phyloP scores from a whole-genome alignment of 306 rosid species.

The Hippophae gyantsensis region DNA sequence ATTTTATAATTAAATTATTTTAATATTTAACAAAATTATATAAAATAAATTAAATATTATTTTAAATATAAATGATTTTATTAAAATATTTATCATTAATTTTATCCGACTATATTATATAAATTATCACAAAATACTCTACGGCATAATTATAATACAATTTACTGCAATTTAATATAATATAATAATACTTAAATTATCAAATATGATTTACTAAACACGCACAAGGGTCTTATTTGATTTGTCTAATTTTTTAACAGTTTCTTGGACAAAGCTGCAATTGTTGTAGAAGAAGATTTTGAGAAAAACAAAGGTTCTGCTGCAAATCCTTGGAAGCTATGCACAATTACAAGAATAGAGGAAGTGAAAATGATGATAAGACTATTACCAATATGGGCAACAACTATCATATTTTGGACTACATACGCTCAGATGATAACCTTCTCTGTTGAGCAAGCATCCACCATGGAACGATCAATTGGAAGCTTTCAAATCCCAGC shows the following conservation, averaged over 20 bases:
- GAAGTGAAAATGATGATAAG: conserved; percentile 88
- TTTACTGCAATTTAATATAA: too few species aligned
- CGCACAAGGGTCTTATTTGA: background rate
- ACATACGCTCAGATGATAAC: conserved; percentile 85
- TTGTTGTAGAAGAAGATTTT: conserved; percentile 50
- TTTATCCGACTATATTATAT: too few species aligned
- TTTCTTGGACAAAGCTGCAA: conserved; percentile 79
- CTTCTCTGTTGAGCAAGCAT: conserved; percentile 90
- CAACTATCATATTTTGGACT: conserved; percentile 93
- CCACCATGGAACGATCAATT: conserved; percentile 69
- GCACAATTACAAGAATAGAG: conserved; percentile 71
- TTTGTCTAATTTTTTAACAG: conserved; percentile 14
- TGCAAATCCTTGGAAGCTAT: conserved; percentile 69
- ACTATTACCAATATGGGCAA: conserved; percentile 87
- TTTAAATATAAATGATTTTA: too few species aligned
- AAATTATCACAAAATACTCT: too few species aligned
- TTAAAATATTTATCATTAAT: too few species aligned
- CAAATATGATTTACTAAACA: too few species aligned
- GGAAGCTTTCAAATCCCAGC: conserved; percentile 77
- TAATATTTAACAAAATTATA: too few species aligned
- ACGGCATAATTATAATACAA: too few species aligned
- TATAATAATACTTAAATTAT: too few species aligned
- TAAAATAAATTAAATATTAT: too few species aligned
- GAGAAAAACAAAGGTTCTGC: conserved; percentile 30
- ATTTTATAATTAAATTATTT: too few species aligned